These are phyloP conservation scores for Eucalyptus dawsonii DNA, from an alignment of 345 rosid genomes.

Conservation along the genomic window DNA sequence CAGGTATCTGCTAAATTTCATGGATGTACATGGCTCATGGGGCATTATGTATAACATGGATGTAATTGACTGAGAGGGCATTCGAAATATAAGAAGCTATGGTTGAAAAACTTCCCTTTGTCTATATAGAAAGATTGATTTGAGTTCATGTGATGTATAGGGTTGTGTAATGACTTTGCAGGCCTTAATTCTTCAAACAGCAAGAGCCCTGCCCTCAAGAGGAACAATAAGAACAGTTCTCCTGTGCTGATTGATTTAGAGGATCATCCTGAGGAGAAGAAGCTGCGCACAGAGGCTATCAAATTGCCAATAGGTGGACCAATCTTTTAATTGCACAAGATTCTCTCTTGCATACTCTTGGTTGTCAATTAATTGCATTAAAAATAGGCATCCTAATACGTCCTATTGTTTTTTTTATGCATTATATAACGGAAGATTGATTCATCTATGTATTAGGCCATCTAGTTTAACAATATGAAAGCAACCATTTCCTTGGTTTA, in stretches of 20 bases:
- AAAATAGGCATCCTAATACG: not conserved
- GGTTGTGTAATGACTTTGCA: not conserved
- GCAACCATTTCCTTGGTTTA: not conserved
- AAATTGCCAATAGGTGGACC: not conserved
- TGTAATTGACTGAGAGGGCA: not conserved
- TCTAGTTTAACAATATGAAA: not conserved
- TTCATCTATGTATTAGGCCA: not conserved
- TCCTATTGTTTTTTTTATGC: not conserved
- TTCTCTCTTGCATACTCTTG: not conserved
- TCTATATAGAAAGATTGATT: not conserved
- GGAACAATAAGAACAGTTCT: not conserved
- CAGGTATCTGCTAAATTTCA: not conserved
- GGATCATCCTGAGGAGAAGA: not conserved
- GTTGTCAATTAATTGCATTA: not conserved
- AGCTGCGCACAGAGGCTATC: not conserved
- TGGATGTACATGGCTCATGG: not conserved
- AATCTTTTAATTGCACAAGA: not conserved
- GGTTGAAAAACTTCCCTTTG: not conserved
- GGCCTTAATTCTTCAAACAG: not conserved
- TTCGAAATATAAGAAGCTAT: not conserved
- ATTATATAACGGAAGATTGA: not conserved
- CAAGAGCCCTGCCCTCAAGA: not conserved
- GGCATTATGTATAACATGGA: not conserved
- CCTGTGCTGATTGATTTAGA: not conserved
- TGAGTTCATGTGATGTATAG: not conserved